Conservation (phyloP, 441 rosid species). For the Erysimum pusillum region DNA sequence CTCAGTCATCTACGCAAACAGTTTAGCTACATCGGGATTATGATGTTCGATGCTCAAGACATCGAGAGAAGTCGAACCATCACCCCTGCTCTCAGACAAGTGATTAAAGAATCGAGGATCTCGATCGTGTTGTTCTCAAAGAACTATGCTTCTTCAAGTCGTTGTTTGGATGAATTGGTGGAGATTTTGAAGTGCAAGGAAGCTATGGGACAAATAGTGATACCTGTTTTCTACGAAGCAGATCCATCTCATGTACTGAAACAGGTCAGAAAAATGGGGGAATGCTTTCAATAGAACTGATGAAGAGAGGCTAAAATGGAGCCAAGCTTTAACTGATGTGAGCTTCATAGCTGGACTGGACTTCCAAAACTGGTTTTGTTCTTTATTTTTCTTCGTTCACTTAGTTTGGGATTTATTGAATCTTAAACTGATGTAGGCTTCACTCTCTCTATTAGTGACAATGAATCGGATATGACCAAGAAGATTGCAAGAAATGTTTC, state of each 20-base stretch:
- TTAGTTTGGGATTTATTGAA: no score
- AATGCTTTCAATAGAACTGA: neutral
- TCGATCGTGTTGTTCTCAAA: neutral
- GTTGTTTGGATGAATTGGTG: neutral
- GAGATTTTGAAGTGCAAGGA: slow-evolving; percentile 9
- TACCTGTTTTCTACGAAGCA: neutral
- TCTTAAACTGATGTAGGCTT: no score
- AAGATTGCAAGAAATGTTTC: slow-evolving; percentile 33
- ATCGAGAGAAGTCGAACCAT: neutral
- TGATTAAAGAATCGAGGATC: neutral
- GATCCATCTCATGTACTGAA: neutral
- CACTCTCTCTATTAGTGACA: neutral
- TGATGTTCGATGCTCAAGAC: neutral
- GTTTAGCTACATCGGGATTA: neutral
- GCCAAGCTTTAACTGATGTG: slow-evolving; percentile 9
- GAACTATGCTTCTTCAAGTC: neutral
- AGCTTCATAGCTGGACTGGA: neutral
- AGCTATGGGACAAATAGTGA: neutral
- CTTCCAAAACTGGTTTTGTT: neutral
- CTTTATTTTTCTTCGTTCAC: no score
- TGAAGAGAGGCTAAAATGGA: neutral
- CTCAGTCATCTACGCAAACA: neutral
- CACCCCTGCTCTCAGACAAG: neutral
- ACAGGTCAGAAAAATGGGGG: no score
- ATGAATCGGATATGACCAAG: neutral